Evolutionary conservation across 1,139 yeast genomes (phyloP).

Genomic region (Pneumocystis murina): DNA sequence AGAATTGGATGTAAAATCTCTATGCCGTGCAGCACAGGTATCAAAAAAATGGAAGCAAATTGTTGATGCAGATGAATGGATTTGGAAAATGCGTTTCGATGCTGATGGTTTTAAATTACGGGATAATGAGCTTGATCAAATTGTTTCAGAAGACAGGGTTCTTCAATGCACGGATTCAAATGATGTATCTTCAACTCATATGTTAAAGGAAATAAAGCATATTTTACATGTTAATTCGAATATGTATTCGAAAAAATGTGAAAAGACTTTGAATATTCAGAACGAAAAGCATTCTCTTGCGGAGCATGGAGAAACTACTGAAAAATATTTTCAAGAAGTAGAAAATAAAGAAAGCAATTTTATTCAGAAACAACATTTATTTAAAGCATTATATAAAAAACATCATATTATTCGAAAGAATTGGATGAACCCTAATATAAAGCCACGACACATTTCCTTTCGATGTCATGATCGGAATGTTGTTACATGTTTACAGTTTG

Average conservation of each 20-base stretch:
- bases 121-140: conserved; percentile 2
- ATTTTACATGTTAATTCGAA: background rate
- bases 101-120: conserved; percentile 20
- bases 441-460: conserved; percentile 55
- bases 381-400: conserved; percentile 50
- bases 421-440: conserved; percentile 68
- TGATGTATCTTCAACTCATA: background rate
- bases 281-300: background rate
- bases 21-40: conserved; percentile 50
- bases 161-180: conserved; percentile 4
- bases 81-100: conserved; percentile 27
- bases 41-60: conserved; percentile 55
- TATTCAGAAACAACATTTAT: conserved; percentile 20
- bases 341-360: conserved; percentile 8
- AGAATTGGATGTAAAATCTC: conserved; percentile 48
- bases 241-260: background rate
- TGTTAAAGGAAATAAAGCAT: background rate
- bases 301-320: conserved; percentile 5
- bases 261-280: background rate
- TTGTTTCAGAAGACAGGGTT: background rate
- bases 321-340: conserved; percentile 9
- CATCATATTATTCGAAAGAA: conserved; percentile 49
- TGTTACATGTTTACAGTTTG: conserved; percentile 88
- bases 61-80: conserved; percentile 38
- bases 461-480: conserved; percentile 68